A percentile compares a stretch with the other conserved stretches of the same genome.
These are phyloP conservation scores for Xylaria sp. DNA, from an alignment of 2,329 filamentous ascomycete genomes.

Conservation along the genomic window DNA sequence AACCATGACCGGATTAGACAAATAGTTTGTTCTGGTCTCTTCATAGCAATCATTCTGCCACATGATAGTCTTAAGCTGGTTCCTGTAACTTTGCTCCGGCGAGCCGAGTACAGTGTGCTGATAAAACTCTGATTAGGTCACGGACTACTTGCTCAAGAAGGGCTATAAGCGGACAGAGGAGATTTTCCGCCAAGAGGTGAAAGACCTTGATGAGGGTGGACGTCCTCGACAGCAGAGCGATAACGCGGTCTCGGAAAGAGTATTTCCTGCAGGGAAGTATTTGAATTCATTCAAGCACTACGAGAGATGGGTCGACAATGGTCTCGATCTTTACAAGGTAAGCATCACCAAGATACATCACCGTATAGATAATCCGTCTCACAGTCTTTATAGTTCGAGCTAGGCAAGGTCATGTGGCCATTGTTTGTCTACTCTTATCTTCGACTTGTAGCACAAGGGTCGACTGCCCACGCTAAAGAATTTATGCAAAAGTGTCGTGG, in stretches of 20 bases:
- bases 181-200: conserved; percentile 89
- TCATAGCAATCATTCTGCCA: not conserved
- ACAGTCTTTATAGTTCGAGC: conserved; percentile 72
- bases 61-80: not conserved
- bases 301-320: conserved; percentile 87
- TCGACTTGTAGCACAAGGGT: conserved; percentile 77
- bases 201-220: conserved; percentile 82
- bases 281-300: conserved; percentile 77
- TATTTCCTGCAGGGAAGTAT: conserved; percentile 69
- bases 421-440: conserved; percentile 94
- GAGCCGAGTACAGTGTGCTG: not conserved
- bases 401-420: conserved; percentile 89
- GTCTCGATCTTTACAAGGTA: conserved; percentile 93
- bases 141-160: conserved; percentile 95
- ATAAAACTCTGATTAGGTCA: conserved; percentile 64
- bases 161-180: conserved; percentile 94
- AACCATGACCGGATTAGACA: not conserved
- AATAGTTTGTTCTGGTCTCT: not conserved
- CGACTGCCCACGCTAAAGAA: conserved; percentile 74
- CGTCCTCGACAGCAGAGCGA: conserved; percentile 75
- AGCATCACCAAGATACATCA: conserved; percentile 32
- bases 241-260: conserved; percentile 67
- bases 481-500: conserved; percentile 76
- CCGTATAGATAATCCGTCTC: conserved; percentile 18
- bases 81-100: not conserved